Evolutionary conservation across 2,329 filamentous ascomycete species (phyloP), one percentile per base, ranked within the genome.

Genomic region (Davidsoniella eucalypti): DNA sequence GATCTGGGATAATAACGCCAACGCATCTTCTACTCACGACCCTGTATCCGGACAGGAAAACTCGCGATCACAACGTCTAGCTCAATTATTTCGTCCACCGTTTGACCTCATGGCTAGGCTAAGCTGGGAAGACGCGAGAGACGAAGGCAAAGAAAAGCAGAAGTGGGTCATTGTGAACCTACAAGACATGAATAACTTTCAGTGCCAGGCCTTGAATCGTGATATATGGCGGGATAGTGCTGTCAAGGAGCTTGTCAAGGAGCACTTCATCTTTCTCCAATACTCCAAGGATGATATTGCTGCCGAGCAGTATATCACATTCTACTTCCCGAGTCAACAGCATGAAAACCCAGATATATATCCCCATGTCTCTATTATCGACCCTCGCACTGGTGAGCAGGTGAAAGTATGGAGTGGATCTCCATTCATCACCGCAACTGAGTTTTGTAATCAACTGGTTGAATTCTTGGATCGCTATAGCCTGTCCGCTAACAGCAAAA

Each of bases 401-500:
- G 85, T 98, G 63, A 98, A 98, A 68, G 77, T 88, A 1, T 96
- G 92, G 90, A 87, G 84, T 12, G 88, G 90, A 1, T 73, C 77
- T 7, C 86, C 88, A 1, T 84, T 88, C 49, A 81, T 88, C 1
- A 75, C 73, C 38, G 68, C 87, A 0, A 63, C 74, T 8, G 88
- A 95, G 12, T 96, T 98, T 58, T 76, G 94, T 54, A 86, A 87
- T 60, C 86, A 95, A 61, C 72, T 98, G 2, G 84, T 87, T 60
- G 90, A 96, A 64, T 98, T 98, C 58, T 75, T 98, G n/a, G 92
- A 96, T 61, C 79, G 92, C 21, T 98, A 96, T 67, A 95, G 88
- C 61, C 70, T 98, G 47, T 86, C 84, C 26, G 77, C 78, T 42
- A 82, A 86, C 59, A 90, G 83, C 61, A 94, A 93, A 67, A 98